Base-by-base conservation (phyloP, 805 yeast species). In the Zygosaccharomyces siamensis region DNA sequence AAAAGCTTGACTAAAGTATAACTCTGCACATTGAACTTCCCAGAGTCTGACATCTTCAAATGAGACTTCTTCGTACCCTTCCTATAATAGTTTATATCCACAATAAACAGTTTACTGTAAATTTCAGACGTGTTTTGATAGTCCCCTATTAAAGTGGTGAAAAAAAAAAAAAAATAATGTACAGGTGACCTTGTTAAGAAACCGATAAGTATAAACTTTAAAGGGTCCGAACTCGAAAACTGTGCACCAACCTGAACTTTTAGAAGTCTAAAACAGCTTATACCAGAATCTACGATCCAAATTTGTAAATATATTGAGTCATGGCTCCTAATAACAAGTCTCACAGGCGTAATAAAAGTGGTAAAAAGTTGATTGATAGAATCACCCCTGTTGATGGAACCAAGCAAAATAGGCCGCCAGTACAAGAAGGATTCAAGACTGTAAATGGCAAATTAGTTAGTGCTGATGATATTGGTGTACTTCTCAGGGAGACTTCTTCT, bases 1-100 rank as follows among this genome's bases (percentile, higher is more conserved):
- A 84, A 71, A 47, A 89, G 76, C 40, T 96, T 89, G 38, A 86
- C 86, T 54, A 89, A 74, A 63, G 88, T 89, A 73, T 84, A 87
- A n/a, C 95, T 95, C 61, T 84, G 93, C 48, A 84, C 51, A 40
- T 56, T 60, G 36, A 62, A 55, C 30, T 59, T 57, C 20, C 52
- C 48, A 26, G 54, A 16, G 24, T 53, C 62, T 39, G 58, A 36
- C 55, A 50, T 53, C 35, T 30, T 38, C 8, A 12, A n/a, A 16
- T 12, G 20, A 41, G 24, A 39, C 7, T n/a, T 14, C 16, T 11
- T 11, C 16, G 12, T 6, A 7, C 2, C 23, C 12, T 2, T 10
- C 8, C 16, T 14, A 16, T 7, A 14, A 16, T 1, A 26, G 28
- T 16, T 24, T 21, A n/a, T 4, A 16, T 41, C 30, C 30, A 26